phyloP scores from a whole-genome alignment of 306 rosid genomes.

The Elaeagnus macrophylla region DNA sequence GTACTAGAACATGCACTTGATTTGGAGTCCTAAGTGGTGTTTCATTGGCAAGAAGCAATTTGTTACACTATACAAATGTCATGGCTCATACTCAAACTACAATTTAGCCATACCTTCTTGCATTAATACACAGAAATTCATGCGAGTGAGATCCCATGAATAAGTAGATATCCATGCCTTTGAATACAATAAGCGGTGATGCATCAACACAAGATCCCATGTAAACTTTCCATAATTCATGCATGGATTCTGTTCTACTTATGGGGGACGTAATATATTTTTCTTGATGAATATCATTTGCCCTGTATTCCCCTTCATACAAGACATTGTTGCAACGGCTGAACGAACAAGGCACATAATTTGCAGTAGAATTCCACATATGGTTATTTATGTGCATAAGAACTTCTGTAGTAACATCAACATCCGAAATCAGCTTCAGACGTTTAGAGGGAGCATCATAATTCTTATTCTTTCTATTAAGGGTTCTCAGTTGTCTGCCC shows the following conservation, averaged over 20 bases:
- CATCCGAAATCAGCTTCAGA: slow-evolving; percentile 29
- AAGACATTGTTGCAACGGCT: slow-evolving; percentile 74
- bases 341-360: slow-evolving; percentile 43
- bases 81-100: slow-evolving; percentile 8
- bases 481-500: slow-evolving; percentile 12
- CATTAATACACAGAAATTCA: slow-evolving; percentile 72
- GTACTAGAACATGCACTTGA: no score
- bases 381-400: slow-evolving; percentile 12
- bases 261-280: slow-evolving; percentile 32
- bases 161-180: slow-evolving; percentile 43
- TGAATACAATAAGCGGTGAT: slow-evolving; percentile 66
- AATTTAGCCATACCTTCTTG: slow-evolving; percentile 48
- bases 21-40: no score
- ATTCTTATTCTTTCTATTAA: slow-evolving; percentile 21
- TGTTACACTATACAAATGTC: neutral
- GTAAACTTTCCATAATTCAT: slow-evolving; percentile 61
- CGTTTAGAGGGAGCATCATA: slow-evolving; percentile 35
- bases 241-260: slow-evolving; percentile 35
- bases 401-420: slow-evolving; percentile 23
- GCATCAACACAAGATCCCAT: slow-evolving; percentile 93
- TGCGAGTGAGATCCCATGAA: slow-evolving; percentile 87
- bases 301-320: slow-evolving; percentile 24
- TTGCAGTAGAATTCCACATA: slow-evolving; percentile 40
- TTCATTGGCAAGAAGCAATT: neutral
- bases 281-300: slow-evolving; percentile 23